Conservation (phyloP, 345 rosid genomes). For the Boechera retrofracta region DNA sequence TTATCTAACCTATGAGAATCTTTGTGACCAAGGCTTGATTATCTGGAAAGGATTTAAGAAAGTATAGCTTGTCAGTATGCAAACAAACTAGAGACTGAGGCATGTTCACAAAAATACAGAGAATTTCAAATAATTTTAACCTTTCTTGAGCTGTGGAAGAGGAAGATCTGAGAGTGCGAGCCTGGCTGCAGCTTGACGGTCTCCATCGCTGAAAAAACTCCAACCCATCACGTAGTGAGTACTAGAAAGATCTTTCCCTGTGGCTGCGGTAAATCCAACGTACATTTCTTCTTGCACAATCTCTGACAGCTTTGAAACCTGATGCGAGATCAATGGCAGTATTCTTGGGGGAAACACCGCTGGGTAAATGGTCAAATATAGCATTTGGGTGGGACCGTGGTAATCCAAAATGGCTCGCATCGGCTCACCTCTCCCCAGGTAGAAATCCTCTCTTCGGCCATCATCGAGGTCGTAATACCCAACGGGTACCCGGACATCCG, state of each 20-base stretch:
- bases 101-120: background rate
- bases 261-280: background rate
- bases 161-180: background rate
- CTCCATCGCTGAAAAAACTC: background rate
- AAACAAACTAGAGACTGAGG: background rate
- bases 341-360: background rate
- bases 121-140: background rate
- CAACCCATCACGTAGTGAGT: background rate
- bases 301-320: background rate
- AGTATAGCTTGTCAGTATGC: background rate
- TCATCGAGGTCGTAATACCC: background rate
- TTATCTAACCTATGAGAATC: background rate
- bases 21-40: background rate
- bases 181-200: background rate
- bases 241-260: background rate
- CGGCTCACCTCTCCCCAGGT: background rate
- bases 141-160: background rate
- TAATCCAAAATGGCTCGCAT: background rate
- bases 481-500: background rate
- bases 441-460: background rate
- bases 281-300: slow-evolving; percentile 7
- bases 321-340: background rate
- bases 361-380: background rate
- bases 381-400: background rate
- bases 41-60: background rate